Evolutionary conservation across 257 asterid species (phyloP), one percentile per base, ranked within the genome.

Genomic region (Primulina eburnea): DNA sequence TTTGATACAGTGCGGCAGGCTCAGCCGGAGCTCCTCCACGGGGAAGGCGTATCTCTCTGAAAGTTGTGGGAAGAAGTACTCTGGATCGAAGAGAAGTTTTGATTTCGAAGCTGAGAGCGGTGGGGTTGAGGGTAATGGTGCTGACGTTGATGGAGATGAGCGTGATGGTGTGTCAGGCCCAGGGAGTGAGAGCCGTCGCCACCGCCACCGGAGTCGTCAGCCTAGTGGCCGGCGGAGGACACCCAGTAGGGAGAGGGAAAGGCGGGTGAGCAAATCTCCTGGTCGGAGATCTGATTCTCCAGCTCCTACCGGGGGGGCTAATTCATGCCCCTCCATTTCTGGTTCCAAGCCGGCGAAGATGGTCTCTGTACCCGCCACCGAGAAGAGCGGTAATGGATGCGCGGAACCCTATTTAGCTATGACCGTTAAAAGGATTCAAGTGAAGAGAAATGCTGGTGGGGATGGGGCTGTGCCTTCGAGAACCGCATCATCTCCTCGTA

Each of bases 211-310:
- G 10, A 86, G 73, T 53, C 87, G 93, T 62, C 83, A 78, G 70
- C 84, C 95, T 10, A 84, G 80, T 62, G 87, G 89, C 7, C 70
- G 97, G 77, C 79, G 97, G 86, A 82, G 99, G 84, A 94, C 99
- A 7, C 99, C 97, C 0, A 94, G 99, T 43, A 72, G 96, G 79
- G 99, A 93, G 63, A 83, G 98, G 60, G 95, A 86, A 53, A 80
- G 99, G 81, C 82, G 99, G 80, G 93, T 94, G 72, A 94, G 99
- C 75, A 81, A 95, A 77, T 94, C 99, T 57, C 99, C 99, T 1
- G 89, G 88, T 10, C 77, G 96, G 73, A 88, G 99, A 89, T 91
- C 99, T 66, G 97, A 89, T 56, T 94, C 99, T 29, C 99, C 97
- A 1, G 84, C 78, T 26, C 70, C 88, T 6, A 67, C 69, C 4